Evolutionary conservation across 352 stramenopile species (phyloP).

Genomic region (Phytopythium litorale): DNA sequence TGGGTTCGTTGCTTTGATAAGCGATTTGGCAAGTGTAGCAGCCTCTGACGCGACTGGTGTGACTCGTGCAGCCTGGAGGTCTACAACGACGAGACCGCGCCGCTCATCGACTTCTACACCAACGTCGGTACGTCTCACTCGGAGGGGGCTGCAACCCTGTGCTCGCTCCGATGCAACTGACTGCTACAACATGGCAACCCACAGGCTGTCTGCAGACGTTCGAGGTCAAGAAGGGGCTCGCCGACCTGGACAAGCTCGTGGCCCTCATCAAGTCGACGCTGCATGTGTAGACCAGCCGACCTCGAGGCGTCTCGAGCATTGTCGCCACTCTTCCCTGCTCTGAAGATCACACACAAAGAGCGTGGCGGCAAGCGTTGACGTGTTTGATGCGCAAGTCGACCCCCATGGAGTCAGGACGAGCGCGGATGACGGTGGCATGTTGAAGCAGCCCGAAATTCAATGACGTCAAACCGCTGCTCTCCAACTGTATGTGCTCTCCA

Average conservation of each 20-base stretch:
- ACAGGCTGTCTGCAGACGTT: slow-evolving; percentile 72
- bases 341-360: slow-evolving; percentile 4
- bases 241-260: slow-evolving; percentile 75
- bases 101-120: slow-evolving; percentile 86
- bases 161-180: neutral
- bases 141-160: neutral
- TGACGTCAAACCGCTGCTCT: neutral
- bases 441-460: slow-evolving; percentile 4
- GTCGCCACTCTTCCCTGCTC: neutral
- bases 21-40: neutral
- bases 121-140: slow-evolving; percentile 34
- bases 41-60: neutral
- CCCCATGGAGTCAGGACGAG: neutral
- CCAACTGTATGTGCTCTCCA: neutral
- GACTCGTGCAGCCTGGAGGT: slow-evolving; percentile 54
- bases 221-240: slow-evolving; percentile 83
- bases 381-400: neutral
- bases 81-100: slow-evolving; percentile 87
- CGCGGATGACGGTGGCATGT: slow-evolving; percentile 4
- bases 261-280: slow-evolving; percentile 65
- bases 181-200: neutral
- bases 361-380: neutral
- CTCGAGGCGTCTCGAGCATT: neutral
- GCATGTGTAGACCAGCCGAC: neutral
- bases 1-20: slow-evolving; percentile 1